These are phyloP conservation scores for Oidiodendron maius DNA, from an alignment of 495 filamentous ascomycete species.

Conservation along the genomic window DNA sequence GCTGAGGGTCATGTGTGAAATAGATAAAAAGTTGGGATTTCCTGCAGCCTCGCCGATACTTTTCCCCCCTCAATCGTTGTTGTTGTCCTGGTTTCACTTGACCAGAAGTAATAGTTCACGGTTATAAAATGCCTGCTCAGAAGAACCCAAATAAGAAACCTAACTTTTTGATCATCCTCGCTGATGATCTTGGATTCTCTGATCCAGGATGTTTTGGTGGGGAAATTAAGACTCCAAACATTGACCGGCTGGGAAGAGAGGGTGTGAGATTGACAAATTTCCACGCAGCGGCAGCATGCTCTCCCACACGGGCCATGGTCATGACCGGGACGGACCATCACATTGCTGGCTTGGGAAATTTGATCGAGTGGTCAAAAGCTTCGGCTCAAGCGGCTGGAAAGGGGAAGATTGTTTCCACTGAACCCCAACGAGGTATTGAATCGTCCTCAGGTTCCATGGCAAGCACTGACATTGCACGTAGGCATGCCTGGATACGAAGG, in stretches of 20 bases:
- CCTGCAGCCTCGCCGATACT: too few species aligned
- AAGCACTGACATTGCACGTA: constrained; percentile 5
- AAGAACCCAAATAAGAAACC: constrained; percentile 27
- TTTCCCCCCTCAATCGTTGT: too few species aligned
- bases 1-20: too few species aligned
- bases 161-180: constrained; percentile 58
- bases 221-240: constrained; percentile 57
- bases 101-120: too few species aligned
- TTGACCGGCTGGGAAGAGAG: constrained; percentile 48
- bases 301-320: constrained; percentile 57
- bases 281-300: constrained; percentile 60
- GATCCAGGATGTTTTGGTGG: constrained; percentile 56
- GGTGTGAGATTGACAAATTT: constrained; percentile 59
- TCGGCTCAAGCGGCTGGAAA: constrained; percentile 19
- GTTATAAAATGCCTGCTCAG: too few species aligned
- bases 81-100: too few species aligned
- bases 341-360: constrained; percentile 42
- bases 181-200: constrained; percentile 59
- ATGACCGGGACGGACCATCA: constrained; percentile 49
- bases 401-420: constrained; percentile 28
- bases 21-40: too few species aligned
- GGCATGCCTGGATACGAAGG: constrained; percentile 61
- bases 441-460: too few species aligned
- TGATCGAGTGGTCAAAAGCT: constrained; percentile 30
- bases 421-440: too few species aligned